These are phyloP conservation scores for Tetracentron sinense DNA, from an alignment of 164 flowering plant genomes.

Conservation along the genomic window DNA sequence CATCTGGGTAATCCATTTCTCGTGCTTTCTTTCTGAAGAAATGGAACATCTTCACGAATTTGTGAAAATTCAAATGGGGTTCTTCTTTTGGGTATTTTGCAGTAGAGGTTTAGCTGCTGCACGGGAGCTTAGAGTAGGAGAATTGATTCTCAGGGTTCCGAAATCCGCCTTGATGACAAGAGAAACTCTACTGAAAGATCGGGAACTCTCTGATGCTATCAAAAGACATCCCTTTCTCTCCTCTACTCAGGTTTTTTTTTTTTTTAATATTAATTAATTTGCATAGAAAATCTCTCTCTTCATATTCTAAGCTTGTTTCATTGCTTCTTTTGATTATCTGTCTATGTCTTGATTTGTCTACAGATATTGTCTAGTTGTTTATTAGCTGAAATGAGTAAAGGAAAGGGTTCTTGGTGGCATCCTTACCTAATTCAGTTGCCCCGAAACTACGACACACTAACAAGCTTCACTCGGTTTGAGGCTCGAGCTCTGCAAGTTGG, in stretches of 20 bases:
- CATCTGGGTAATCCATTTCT: neutral
- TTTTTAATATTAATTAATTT: neutral
- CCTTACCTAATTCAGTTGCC: conserved; percentile 75
- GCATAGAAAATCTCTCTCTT: neutral
- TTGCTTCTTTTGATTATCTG: no score
- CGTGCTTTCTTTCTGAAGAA: neutral
- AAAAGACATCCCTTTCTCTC: conserved; percentile 40
- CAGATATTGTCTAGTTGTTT: conserved; percentile 68
- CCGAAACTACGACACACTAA: conserved; percentile 48
- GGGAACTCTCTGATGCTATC: conserved; percentile 35
- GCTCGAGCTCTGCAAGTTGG: conserved; percentile 73
- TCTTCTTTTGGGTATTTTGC: conserved; percentile 14
- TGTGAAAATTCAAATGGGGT: conserved; percentile 1
- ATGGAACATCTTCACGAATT: neutral
- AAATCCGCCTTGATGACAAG: conserved; percentile 55
- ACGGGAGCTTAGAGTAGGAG: conserved; percentile 55
- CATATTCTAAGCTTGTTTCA: neutral
- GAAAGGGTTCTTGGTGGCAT: conserved; percentile 66
- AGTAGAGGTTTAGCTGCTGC: conserved; percentile 81
- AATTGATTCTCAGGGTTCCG: conserved; percentile 71
- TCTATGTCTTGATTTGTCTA: conserved; percentile 3
- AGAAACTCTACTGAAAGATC: conserved; percentile 38
- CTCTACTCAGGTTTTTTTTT: conserved; percentile 52
- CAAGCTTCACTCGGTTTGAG: conserved; percentile 61
- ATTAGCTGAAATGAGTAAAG: conserved; percentile 71